These are phyloP conservation scores for Cryptococcus floricola DNA, from an alignment of 1,284 basidiomycete species.

Conservation along the genomic window DNA sequence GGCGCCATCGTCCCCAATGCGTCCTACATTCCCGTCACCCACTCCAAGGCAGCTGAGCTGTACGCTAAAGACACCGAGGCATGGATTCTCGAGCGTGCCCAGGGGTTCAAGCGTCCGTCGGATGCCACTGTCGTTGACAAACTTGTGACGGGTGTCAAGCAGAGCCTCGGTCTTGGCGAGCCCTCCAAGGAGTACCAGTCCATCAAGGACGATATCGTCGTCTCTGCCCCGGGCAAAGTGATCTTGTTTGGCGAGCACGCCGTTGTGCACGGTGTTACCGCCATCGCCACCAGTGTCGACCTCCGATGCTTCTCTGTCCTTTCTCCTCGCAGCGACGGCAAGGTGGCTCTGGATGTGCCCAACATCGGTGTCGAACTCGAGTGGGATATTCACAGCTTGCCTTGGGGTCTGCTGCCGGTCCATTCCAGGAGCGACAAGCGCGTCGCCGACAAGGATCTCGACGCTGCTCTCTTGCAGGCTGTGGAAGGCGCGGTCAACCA, in stretches of 20 bases:
- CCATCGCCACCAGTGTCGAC: conserved; percentile 90
- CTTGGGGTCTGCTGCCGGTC: conserved; percentile 71
- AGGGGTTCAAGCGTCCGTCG: conserved; percentile 36
- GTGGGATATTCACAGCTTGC: conserved; percentile 77
- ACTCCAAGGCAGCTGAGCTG: conserved; percentile 29
- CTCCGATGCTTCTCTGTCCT: conserved; percentile 89
- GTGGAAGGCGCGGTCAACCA: conserved; percentile 51
- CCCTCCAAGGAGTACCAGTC: conserved; percentile 16
- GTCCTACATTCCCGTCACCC: conserved; percentile 25
- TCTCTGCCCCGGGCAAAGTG: conserved; percentile 95
- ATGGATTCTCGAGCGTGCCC: conserved; percentile 46
- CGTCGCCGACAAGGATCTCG: conserved; percentile 62
- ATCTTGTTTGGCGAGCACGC: conserved; percentile 99
- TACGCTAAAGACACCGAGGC: conserved; percentile 34
- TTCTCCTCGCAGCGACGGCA: conserved; percentile 68
- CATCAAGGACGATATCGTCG: conserved; percentile 58
- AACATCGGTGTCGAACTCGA: conserved; percentile 78
- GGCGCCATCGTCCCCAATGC: conserved; percentile 65
- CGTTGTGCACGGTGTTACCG: conserved; percentile 95
- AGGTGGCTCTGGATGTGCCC: conserved; percentile 70
- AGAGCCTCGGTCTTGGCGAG: conserved; percentile 27
- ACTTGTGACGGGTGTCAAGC: conserved; percentile 34
- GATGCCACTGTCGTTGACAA: conserved; percentile 18
- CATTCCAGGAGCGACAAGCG: conserved; percentile 49
- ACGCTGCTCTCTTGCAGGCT: conserved; percentile 65